phyloP scores from a whole-genome alignment of 306 rosid genomes.

The Canavalia ensiformis region DNA sequence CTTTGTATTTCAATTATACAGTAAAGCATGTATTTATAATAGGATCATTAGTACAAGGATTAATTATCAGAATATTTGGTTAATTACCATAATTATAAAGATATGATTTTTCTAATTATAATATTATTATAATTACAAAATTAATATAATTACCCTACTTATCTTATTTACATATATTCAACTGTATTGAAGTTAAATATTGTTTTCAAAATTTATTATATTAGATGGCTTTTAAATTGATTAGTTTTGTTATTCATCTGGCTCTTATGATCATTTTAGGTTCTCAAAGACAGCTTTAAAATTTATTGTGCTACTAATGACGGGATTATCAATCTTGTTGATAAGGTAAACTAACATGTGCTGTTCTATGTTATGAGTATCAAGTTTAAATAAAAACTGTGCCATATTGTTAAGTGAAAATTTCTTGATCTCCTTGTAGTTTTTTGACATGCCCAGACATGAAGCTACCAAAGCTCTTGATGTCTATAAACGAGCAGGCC shows the following conservation, averaged over 20 bases:
- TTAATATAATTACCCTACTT: too few relatives aligned
- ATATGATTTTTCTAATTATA: too few relatives aligned
- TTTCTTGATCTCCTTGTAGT: slow-evolving; percentile 54
- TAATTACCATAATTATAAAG: too few relatives aligned
- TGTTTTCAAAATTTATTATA: not conserved
- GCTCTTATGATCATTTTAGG: slow-evolving; percentile 57
- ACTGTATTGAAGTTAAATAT: not conserved
- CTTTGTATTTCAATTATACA: too few relatives aligned
- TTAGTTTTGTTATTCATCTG: slow-evolving; percentile 9
- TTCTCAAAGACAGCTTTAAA: slow-evolving; percentile 85
- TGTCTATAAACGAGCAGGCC: slow-evolving; percentile 85
- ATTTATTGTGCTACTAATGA: slow-evolving; percentile 79
- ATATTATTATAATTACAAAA: too few relatives aligned
- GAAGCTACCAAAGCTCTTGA: slow-evolving; percentile 84
- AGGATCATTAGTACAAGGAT: too few relatives aligned
- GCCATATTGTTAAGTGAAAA: slow-evolving; percentile 19
- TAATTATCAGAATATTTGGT: too few relatives aligned
- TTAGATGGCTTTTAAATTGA: not conserved
- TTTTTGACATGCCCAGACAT: slow-evolving; percentile 93
- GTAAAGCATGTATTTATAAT: too few relatives aligned
- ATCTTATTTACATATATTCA: too few relatives aligned
- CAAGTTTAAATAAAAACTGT: not conserved
- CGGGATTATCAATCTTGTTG: slow-evolving; percentile 86
- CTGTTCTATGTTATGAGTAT: slow-evolving; percentile 1
- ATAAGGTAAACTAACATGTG: slow-evolving; percentile 63